phyloP scores from a whole-genome alignment of 148 eudicot genomes.

The Chenopodium album region DNA sequence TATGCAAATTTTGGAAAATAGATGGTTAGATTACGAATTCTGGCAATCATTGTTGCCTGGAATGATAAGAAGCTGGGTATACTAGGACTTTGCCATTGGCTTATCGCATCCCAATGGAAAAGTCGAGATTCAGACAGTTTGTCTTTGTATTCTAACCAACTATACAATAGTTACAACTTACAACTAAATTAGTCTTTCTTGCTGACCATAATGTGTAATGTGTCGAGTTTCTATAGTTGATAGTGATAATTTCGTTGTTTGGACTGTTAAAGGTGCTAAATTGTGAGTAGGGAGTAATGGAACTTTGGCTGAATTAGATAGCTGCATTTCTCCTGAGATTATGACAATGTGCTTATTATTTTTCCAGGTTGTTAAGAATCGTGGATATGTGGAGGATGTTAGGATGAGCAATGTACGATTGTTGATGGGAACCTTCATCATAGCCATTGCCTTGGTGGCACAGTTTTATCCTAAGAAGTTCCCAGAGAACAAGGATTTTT shows the following conservation, averaged over 20 bases:
- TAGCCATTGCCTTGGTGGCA: constrained; percentile 73
- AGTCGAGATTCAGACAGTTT: background rate
- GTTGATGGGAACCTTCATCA: constrained; percentile 66
- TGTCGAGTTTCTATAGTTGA: background rate
- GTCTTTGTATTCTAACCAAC: background rate
- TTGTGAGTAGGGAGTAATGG: background rate
- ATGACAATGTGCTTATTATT: background rate
- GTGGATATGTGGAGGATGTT: constrained; percentile 79
- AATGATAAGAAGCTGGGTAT: background rate
- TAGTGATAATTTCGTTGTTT: background rate
- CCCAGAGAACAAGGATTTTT: constrained; percentile 63
- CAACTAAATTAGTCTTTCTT: background rate
- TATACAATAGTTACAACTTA: too few species aligned
- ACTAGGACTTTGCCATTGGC: background rate
- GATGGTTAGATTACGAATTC: background rate
- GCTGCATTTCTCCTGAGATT: background rate
- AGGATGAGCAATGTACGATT: constrained; percentile 77
- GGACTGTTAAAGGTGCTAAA: background rate
- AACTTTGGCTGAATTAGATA: background rate
- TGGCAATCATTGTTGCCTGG: background rate
- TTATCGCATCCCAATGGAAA: background rate
- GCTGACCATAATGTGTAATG: background rate
- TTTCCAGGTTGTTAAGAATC: constrained; percentile 59
- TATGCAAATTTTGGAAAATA: too few species aligned
- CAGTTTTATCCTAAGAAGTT: constrained; percentile 89